Conservation (phyloP, 257 asterid species). For the Anisodus acutangulus region DNA sequence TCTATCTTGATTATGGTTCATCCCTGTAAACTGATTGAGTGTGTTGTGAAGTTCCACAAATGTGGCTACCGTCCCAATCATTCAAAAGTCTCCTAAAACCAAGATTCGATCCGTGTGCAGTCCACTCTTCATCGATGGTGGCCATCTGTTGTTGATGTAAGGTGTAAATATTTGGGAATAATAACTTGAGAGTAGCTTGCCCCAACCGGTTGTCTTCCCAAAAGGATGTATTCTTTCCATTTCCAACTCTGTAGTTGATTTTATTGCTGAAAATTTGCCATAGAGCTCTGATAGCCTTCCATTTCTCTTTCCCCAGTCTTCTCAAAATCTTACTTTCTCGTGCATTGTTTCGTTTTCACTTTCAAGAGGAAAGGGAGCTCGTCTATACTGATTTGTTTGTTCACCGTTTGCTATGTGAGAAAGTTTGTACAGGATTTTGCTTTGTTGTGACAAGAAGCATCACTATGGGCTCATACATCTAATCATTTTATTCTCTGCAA, state of each 20-base stretch:
- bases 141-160: background rate
- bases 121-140: background rate
- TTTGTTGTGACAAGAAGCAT: constrained; percentile 23
- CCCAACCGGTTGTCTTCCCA: background rate
- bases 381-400: constrained; percentile 19
- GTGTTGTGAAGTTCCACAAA: background rate
- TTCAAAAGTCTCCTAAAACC: too few relatives aligned
- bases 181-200: background rate
- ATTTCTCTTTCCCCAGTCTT: background rate
- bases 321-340: background rate
- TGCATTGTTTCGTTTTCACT: background rate
- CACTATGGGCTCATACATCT: background rate
- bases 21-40: constrained; percentile 22
- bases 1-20: constrained; percentile 1
- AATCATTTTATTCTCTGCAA: constrained; percentile 28
- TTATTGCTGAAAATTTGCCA: background rate
- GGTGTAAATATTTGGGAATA: background rate
- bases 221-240: background rate
- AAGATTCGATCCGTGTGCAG: too few relatives aligned
- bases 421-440: constrained; percentile 12
- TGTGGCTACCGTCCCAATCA: background rate
- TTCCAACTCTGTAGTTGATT: background rate
- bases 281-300: background rate
- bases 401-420: background rate
- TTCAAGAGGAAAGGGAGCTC: background rate